Percentiles rank a stretch among this genome's conserved stretches.
Conservation (phyloP, 2,329 filamentous ascomycete species). For the Curvularia hawaiiensis region DNA sequence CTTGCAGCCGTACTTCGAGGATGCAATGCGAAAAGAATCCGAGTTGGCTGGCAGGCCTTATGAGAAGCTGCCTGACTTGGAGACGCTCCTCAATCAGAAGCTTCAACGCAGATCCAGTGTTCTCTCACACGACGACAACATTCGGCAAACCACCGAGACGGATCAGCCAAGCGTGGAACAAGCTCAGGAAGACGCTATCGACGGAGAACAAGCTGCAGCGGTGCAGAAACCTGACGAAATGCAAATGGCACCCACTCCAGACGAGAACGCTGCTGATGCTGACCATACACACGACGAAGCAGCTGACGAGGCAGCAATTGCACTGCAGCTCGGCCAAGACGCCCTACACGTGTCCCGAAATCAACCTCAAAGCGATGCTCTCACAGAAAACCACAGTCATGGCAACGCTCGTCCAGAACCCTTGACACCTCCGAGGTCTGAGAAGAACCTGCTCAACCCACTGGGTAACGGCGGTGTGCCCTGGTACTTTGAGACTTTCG, state of each 20-base stretch:
- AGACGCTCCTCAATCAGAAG: constrained; percentile 72
- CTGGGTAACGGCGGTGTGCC: constrained; percentile 70
- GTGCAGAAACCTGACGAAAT: constrained; percentile 28
- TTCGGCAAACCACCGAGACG: constrained; percentile 31
- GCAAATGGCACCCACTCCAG: constrained; percentile 44
- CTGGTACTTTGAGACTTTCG: constrained; percentile 85
- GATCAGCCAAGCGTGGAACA: constrained; percentile 18
- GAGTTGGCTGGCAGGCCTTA: constrained; percentile 74
- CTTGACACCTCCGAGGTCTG: constrained; percentile 69
- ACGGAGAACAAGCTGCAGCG: constrained; percentile 21
- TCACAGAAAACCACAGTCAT: constrained; percentile 28
- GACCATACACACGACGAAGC: constrained; percentile 40
- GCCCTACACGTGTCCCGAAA: constrained; percentile 27
- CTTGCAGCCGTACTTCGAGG: constrained; percentile 77
- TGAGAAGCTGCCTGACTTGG: constrained; percentile 75
- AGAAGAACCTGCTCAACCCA: constrained; percentile 55
- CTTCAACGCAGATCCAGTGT: constrained; percentile 57
- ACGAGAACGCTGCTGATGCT: constrained; percentile 39
- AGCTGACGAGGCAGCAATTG: constrained; percentile 44
- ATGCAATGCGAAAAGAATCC: constrained; percentile 79
- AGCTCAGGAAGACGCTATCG: constrained; percentile 15
- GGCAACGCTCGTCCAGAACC: constrained; percentile 49
- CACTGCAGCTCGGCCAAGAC: constrained; percentile 42
- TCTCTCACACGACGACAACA: constrained; percentile 29
- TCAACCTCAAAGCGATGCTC: constrained; percentile 21